Evolutionary conservation across 305 asterid species (phyloP).

Genomic region (Fraxinus nigra): DNA sequence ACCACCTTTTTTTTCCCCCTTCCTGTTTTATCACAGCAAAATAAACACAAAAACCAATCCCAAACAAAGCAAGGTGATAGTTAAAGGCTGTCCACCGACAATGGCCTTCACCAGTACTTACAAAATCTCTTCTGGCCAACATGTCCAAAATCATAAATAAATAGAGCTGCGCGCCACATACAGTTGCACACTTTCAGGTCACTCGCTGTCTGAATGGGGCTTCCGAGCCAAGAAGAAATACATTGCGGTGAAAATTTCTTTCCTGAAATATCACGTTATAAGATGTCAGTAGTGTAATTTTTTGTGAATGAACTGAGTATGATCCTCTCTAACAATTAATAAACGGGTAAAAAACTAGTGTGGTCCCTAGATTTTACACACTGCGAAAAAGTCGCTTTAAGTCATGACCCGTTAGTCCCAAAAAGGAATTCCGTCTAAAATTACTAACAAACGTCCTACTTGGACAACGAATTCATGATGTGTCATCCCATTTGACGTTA

Average conservation of each 20-base stretch:
- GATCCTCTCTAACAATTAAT: neutral
- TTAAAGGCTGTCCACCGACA: neutral
- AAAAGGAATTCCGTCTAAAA: neutral
- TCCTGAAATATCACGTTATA: constrained; percentile 47
- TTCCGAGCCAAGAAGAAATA: constrained; percentile 84
- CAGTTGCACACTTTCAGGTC: neutral
- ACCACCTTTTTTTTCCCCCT: neutral
- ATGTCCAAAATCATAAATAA: neutral
- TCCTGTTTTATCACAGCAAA: neutral
- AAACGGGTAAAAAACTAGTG: neutral
- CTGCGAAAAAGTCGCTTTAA: neutral
- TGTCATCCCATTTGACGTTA: neutral
- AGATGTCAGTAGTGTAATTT: neutral
- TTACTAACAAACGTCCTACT: neutral
- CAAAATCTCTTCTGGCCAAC: neutral
- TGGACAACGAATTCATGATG: too few relatives aligned
- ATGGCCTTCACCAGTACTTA: neutral
- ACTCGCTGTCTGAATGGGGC: constrained; percentile 46
- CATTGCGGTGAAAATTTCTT: constrained; percentile 90
- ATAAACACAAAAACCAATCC: neutral
- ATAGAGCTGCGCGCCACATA: neutral
- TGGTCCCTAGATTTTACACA: neutral
- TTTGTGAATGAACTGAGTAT: neutral
- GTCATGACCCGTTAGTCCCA: neutral
- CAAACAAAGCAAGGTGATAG: neutral